A percentile compares a stretch with the other conserved stretches of the same genome.
Conservation (phyloP, 2,329 filamentous ascomycete species). For the Nemania sp. region DNA sequence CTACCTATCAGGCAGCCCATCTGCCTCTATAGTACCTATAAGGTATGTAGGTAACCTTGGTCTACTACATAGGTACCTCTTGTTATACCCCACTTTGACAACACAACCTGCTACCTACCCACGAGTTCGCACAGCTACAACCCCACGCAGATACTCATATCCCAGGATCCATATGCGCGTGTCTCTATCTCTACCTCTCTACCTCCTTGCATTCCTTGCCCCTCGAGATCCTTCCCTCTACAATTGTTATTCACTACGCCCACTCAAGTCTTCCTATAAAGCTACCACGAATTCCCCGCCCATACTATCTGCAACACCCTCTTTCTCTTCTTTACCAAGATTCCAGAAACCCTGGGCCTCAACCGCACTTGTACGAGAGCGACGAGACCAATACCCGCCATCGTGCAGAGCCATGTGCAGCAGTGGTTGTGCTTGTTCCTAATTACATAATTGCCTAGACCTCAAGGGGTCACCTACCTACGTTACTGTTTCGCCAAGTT, state of each 20-base stretch:
- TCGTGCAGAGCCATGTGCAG: conserved; percentile 4
- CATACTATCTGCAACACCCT: background rate
- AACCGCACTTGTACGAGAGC: background rate
- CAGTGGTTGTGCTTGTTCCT: background rate
- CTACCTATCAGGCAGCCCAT: too few relatives aligned
- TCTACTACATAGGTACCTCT: background rate
- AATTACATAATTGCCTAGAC: background rate
- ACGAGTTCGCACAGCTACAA: background rate
- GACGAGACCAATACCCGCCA: background rate
- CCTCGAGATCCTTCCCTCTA: background rate
- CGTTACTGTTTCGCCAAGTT: conserved; percentile 8
- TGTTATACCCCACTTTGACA: background rate
- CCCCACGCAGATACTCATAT: background rate
- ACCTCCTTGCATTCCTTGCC: background rate
- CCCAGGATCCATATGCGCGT: background rate
- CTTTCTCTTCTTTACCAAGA: background rate
- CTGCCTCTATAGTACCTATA: too few relatives aligned
- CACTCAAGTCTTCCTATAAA: background rate
- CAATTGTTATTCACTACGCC: background rate
- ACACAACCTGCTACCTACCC: background rate
- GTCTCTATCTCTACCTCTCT: background rate
- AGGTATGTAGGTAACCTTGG: background rate
- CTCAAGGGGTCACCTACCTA: background rate
- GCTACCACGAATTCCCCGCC: background rate
- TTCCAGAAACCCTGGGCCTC: background rate